Evolutionary conservation across 495 filamentous ascomycete species (phyloP), one percentile per base, ranked within the genome.

Genomic region (Pyrenula massariospora): DNA sequence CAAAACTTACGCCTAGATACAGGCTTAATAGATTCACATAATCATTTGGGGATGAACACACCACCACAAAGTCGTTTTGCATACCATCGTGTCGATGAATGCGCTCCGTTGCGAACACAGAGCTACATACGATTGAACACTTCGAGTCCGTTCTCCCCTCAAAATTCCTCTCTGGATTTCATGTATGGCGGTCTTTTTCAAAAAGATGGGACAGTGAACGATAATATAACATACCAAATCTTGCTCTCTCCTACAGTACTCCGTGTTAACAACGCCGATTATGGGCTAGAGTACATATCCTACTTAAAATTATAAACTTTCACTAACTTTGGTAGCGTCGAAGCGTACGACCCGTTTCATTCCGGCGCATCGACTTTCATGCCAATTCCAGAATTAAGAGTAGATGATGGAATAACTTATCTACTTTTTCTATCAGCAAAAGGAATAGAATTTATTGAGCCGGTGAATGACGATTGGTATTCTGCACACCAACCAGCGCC

Each of bases 41-140:
- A 51, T 12, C 25, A 59, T 24, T 58, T 62, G 24, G 60, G 60
- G 2, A 59, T 62, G 49, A 62, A 62, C 48, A 53, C 57, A 3
- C 50, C 54, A n/a, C 52, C 48, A 2, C 3, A 57, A 1, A 36
- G 54, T 20, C 50, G 60, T 21, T 36, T 62, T 47, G 53, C 55
- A 23, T 62, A 51, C 24, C 57, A 57, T 21, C 50, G 50, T 24
- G 19, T 20, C 19, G 22, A 20, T 21, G 22, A 20, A 52, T 52
- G 50, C 19, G 50, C 50, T 20, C 50, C 50, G 19, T 24, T 52
- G 31, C 31, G 31, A 15, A 42, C 31, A 42, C 31, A 42, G 31
- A 42, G 15, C 31, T 42, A 42, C 31, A 42, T 15, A 42, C 31
- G 15, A 42, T 42, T 42, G 31, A 42, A 42, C 31, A 42, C 31